phyloP scores from a whole-genome alignment of 2,329 filamentous ascomycete genomes.

The Colletotrichum theobromicola region DNA sequence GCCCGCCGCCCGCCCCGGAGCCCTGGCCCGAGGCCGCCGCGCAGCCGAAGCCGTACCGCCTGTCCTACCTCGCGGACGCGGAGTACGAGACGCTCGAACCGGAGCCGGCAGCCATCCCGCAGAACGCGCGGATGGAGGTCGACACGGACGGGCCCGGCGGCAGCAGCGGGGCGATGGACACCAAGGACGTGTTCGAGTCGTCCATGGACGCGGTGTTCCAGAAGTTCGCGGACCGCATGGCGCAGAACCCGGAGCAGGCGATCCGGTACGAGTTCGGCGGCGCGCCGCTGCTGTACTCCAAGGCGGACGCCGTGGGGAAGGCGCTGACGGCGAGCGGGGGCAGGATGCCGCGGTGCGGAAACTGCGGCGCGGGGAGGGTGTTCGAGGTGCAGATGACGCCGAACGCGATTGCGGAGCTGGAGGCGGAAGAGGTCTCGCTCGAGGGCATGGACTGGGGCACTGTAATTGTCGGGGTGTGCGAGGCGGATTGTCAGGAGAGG shows the following conservation, averaged over 20 bases:
- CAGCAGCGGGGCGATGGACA: slow-evolving; percentile 36
- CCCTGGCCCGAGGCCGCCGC: slow-evolving; percentile 76
- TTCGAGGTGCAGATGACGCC: slow-evolving; percentile 95
- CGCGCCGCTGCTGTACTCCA: slow-evolving; percentile 78
- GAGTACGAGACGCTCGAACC: slow-evolving; percentile 87
- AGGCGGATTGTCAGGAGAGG: slow-evolving; percentile 73
- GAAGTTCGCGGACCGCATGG: slow-evolving; percentile 78
- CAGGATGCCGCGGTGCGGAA: slow-evolving; percentile 74
- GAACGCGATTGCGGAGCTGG: slow-evolving; percentile 86
- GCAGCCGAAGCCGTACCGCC: slow-evolving; percentile 75
- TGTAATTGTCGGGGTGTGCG: slow-evolving; percentile 85
- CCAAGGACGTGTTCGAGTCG: slow-evolving; percentile 76
- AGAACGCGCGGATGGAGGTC: slow-evolving; percentile 54
- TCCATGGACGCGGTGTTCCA: slow-evolving; percentile 78
- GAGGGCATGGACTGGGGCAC: slow-evolving; percentile 99
- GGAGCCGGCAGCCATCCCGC: slow-evolving; percentile 55
- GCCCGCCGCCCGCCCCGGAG: slow-evolving; percentile 53
- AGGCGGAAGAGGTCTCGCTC: slow-evolving; percentile 73
- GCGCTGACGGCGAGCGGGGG: slow-evolving; percentile 49
- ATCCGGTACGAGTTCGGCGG: slow-evolving; percentile 82
- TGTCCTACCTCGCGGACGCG: slow-evolving; percentile 82
- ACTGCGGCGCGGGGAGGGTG: slow-evolving; percentile 75
- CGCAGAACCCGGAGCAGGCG: slow-evolving; percentile 82
- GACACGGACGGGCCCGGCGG: slow-evolving; percentile 40
- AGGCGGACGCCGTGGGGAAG: slow-evolving; percentile 75